A percentile compares a stretch with the other conserved stretches of the same genome.
phyloP scores from a whole-genome alignment of 2,329 filamentous ascomycete genomes.

The Claviceps humidiphila region DNA sequence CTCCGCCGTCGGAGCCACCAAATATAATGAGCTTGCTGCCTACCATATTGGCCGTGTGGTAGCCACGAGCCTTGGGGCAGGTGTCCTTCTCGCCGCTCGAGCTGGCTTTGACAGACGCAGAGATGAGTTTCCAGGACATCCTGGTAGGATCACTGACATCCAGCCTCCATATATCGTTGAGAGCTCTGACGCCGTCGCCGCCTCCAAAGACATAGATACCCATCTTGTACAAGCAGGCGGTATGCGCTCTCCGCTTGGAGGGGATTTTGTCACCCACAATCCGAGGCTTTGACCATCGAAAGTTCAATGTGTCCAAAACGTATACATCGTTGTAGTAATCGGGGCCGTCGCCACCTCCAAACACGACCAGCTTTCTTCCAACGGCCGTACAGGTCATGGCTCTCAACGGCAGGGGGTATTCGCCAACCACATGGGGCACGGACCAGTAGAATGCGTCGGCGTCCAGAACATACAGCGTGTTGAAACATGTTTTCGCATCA shows the following conservation, averaged over 20 bases:
- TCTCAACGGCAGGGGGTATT: conserved; percentile 49
- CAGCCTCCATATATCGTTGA: conserved; percentile 62
- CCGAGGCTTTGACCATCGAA: conserved; percentile 50
- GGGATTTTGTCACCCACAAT: conserved; percentile 45
- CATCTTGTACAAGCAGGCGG: conserved; percentile 58
- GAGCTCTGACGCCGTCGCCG: conserved; percentile 54
- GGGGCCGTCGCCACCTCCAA: conserved; percentile 57
- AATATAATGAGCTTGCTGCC: conserved; percentile 60
- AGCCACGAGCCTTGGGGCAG: conserved; percentile 51
- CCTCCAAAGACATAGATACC: conserved; percentile 59
- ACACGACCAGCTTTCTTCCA: conserved; percentile 56
- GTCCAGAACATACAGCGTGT: conserved; percentile 55
- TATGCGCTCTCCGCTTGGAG: conserved; percentile 52
- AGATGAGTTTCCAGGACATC: conserved; percentile 57
- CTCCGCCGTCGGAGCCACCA: conserved; percentile 55
- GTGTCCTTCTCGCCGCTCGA: conserved; percentile 19
- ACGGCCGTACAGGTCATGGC: conserved; percentile 63
- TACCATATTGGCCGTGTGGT: conserved; percentile 62
- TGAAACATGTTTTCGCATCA: conserved; percentile 54
- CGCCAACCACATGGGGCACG: conserved; percentile 48
- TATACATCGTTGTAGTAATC: conserved; percentile 62
- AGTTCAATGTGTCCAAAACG: conserved; percentile 57
- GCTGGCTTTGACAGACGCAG: conserved; percentile 27
- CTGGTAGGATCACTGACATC: conserved; percentile 53
- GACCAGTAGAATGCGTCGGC: conserved; percentile 60